Conservation (phyloP, 345 rosid species). For the Pugionium cornutum region DNA sequence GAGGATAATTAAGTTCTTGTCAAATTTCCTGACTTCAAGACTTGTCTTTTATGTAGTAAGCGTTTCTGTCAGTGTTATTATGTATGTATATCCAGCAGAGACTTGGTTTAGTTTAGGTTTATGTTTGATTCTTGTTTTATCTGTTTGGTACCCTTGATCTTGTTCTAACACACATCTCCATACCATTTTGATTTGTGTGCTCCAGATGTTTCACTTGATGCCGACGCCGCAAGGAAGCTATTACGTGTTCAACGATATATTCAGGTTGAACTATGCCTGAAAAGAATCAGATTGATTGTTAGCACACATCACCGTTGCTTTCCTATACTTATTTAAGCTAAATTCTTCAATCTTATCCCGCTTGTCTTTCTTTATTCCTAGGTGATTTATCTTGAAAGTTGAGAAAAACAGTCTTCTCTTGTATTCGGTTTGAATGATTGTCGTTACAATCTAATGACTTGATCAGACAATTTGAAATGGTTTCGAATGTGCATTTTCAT, state of each 20-base stretch:
- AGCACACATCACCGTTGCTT: slow-evolving; percentile 19
- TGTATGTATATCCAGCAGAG: background rate
- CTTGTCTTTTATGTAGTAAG: background rate
- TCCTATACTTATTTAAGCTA: slow-evolving; percentile 17
- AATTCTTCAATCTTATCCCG: slow-evolving; percentile 8
- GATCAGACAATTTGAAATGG: slow-evolving; percentile 10
- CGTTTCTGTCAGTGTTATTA: background rate
- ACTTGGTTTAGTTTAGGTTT: background rate
- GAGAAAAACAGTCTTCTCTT: slow-evolving; percentile 7
- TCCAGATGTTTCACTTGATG: slow-evolving; percentile 98
- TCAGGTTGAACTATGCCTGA: slow-evolving; percentile 98
- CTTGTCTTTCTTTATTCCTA: background rate
- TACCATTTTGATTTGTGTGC: slow-evolving; percentile 20
- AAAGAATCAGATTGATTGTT: slow-evolving; percentile 23
- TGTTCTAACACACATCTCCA: slow-evolving; percentile 10
- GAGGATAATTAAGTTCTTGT: background rate
- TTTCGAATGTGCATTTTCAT: slow-evolving; percentile 7
- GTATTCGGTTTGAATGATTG: slow-evolving; percentile 25
- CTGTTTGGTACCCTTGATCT: background rate
- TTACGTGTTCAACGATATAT: slow-evolving; percentile 86
- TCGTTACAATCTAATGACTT: slow-evolving; percentile 16
- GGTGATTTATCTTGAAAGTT: slow-evolving; percentile 20
- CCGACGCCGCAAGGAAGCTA: slow-evolving; percentile 94
- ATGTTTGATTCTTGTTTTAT: background rate
- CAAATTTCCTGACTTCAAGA: background rate